Evolutionary conservation across 805 yeast genomes (phyloP).

Genomic region (Ogataea pilisensis): DNA sequence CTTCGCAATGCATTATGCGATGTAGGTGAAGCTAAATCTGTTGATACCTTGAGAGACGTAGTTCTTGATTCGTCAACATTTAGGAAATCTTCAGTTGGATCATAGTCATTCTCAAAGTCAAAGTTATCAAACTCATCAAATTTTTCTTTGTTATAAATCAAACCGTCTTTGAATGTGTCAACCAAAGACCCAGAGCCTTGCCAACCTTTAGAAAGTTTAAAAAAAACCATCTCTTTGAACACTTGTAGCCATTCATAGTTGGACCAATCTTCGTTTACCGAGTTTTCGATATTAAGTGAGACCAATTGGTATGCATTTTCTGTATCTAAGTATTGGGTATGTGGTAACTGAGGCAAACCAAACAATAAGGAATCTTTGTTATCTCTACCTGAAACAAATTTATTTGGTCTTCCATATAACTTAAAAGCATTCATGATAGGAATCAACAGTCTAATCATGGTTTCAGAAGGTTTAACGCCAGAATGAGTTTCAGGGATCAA

Average conservation of each 20-base stretch:
- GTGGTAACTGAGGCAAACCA: conserved; percentile 73
- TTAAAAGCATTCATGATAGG: conserved; percentile 69
- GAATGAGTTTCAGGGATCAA: conserved; percentile 67
- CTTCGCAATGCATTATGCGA: not conserved
- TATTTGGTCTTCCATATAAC: conserved; percentile 70
- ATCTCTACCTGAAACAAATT: conserved; percentile 36
- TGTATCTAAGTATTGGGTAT: conserved; percentile 48
- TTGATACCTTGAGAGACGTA: conserved; percentile 1
- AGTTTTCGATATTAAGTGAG: conserved; percentile 29
- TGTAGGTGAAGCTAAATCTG: conserved; percentile 6
- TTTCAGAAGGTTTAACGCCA: conserved; percentile 68
- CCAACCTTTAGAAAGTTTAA: conserved; percentile 33
- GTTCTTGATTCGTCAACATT: conserved; percentile 1
- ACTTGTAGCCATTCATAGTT: conserved; percentile 33
- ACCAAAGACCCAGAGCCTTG: conserved; percentile 32
- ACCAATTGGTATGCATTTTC: conserved; percentile 30
- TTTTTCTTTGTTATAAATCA: conserved; percentile 26
- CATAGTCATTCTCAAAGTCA: conserved; percentile 22
- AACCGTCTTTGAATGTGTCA: conserved; percentile 29
- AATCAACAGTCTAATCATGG: conserved; percentile 63
- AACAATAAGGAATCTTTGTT: conserved; percentile 50
- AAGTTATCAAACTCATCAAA: conserved; percentile 18
- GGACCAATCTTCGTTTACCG: conserved; percentile 31
- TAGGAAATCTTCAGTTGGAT: conserved; percentile 31
- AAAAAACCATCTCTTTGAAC: conserved; percentile 33